These are phyloP conservation scores for Calonectria henricotiae DNA, from an alignment of 2,329 filamentous ascomycete genomes.

Conservation along the genomic window DNA sequence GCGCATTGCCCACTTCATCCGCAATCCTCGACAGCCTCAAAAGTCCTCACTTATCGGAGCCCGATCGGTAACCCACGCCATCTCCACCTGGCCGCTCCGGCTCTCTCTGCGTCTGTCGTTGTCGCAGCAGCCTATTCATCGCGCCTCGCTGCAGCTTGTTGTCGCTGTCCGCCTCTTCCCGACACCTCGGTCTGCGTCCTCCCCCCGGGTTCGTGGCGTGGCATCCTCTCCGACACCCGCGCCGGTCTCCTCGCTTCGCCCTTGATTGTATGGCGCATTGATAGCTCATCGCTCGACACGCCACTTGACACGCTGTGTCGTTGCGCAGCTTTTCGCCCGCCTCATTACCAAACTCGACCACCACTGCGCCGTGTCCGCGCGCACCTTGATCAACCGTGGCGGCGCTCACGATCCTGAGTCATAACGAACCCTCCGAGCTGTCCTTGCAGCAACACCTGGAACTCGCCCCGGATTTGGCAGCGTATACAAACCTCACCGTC, in stretches of 20 bases:
- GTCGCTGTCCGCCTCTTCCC: constrained; percentile 43
- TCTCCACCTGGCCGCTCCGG: constrained; percentile 44
- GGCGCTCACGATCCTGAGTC: constrained; percentile 71
- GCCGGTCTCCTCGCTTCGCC: constrained; percentile 39
- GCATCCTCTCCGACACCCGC: constrained; percentile 41
- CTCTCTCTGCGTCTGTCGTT: constrained; percentile 39
- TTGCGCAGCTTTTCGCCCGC: constrained; percentile 42
- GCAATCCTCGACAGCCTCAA: constrained; percentile 56
- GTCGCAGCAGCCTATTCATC: constrained; percentile 40
- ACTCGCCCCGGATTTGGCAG: constrained; percentile 69
- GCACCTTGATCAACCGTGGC: constrained; percentile 66
- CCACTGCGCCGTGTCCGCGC: constrained; percentile 53
- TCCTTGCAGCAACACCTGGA: constrained; percentile 75
- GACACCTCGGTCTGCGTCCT: constrained; percentile 36
- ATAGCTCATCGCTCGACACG: constrained; percentile 45
- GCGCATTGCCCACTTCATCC: constrained; percentile 59
- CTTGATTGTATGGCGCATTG: constrained; percentile 57
- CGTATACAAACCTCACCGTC: constrained; percentile 65
- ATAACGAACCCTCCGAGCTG: constrained; percentile 69
- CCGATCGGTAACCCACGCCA: constrained; percentile 43
- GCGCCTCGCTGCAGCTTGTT: constrained; percentile 41
- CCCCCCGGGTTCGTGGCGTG: constrained; percentile 49
- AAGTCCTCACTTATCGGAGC: constrained; percentile 51
- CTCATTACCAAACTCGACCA: constrained; percentile 38
- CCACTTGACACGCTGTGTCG: constrained; percentile 43